phyloP scores from a whole-genome alignment of 805 yeast species.

The Zygotorulaspora chibaensis region DNA sequence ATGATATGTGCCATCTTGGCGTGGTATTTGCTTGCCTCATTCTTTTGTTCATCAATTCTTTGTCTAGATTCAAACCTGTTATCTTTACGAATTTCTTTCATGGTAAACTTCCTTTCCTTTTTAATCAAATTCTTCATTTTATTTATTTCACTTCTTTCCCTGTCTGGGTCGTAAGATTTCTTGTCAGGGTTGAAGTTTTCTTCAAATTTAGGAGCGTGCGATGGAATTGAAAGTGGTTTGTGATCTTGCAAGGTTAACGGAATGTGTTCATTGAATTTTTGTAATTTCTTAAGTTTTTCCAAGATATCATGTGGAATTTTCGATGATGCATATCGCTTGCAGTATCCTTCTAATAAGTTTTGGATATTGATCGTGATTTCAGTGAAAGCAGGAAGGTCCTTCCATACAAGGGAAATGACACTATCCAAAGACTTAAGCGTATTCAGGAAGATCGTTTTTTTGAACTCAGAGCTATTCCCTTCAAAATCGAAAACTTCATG shows the following conservation, averaged over 20 bases:
- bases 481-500: constrained; percentile 28
- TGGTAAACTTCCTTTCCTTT: constrained; percentile 82
- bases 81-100: constrained; percentile 89
- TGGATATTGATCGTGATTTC: constrained; percentile 54
- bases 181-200: constrained; percentile 94
- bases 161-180: constrained; percentile 83
- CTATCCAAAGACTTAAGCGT: constrained; percentile 31
- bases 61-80: constrained; percentile 82
- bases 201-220: constrained; percentile 87
- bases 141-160: constrained; percentile 72
- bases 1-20: constrained; percentile 82
- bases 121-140: constrained; percentile 83
- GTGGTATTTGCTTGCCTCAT: constrained; percentile 74
- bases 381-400: constrained; percentile 54
- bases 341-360: constrained; percentile 40
- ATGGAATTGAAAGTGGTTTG: constrained; percentile 76
- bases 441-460: constrained; percentile 27
- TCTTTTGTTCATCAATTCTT: constrained; percentile 72
- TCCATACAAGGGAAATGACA: constrained; percentile 46
- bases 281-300: constrained; percentile 46
- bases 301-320: constrained; percentile 34
- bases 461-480: constrained; percentile 14
- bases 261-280: constrained; percentile 49
- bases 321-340: constrained; percentile 37
- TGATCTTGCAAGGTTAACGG: constrained; percentile 83